Percentiles rank a stretch among this genome's conserved stretches.
Conservation (phyloP, 2,329 filamentous ascomycete species). For the Scytalidium lignicola region DNA sequence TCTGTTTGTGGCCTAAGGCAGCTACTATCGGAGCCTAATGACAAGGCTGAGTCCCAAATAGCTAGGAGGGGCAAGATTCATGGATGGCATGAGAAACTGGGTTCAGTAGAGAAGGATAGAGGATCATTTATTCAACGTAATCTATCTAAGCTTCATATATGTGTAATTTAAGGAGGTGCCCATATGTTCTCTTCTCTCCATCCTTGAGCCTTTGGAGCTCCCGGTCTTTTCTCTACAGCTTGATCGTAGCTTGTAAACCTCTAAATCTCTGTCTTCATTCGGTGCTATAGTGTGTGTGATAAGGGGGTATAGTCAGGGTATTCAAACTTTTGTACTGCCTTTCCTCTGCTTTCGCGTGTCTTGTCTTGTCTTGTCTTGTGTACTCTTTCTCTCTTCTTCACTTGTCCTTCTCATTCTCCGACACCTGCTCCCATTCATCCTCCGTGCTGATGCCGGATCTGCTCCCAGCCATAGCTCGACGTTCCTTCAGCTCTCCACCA, state of each 20-base stretch:
- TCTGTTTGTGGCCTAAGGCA: neutral
- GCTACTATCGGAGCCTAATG: neutral
- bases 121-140: neutral
- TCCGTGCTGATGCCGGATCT: constrained; percentile 71
- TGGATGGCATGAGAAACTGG: neutral
- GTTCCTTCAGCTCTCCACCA: constrained; percentile 22
- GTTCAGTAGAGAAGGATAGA: too few relatives aligned
- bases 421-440: constrained; percentile 97
- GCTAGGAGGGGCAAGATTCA: neutral
- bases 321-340: too few relatives aligned
- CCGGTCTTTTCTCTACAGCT: neutral
- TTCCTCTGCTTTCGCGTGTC: too few relatives aligned
- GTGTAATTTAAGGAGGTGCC: neutral
- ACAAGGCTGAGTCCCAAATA: neutral
- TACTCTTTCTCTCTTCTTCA: constrained; percentile 18
- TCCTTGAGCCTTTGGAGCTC: neutral
- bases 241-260: neutral
- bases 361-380: too few relatives aligned
- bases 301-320: neutral
- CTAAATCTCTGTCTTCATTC: neutral
- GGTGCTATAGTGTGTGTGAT: neutral
- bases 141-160: neutral
- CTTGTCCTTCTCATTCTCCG: constrained; percentile 61
- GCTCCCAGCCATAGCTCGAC: constrained; percentile 33
- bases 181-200: neutral